These are phyloP conservation scores for Zalerion maritima DNA, from an alignment of 495 filamentous ascomycete genomes.

Conservation along the genomic window DNA sequence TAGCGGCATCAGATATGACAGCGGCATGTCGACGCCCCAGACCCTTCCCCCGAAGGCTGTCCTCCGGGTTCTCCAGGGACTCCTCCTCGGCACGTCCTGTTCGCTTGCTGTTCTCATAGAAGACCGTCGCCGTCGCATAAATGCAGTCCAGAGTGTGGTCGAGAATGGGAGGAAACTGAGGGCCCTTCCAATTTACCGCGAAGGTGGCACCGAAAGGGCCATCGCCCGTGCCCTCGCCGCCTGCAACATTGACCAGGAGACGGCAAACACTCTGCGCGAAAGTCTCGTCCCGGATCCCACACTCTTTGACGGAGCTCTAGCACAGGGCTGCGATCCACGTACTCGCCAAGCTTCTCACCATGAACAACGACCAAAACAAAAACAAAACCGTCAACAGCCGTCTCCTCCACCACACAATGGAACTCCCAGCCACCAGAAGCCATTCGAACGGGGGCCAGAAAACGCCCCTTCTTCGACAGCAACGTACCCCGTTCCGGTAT, in stretches of 20 bases:
- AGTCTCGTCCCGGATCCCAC: no score
- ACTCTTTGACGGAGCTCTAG: no score
- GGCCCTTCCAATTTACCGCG: slow-evolving; percentile 24
- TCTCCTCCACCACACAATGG: no score
- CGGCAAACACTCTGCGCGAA: no score
- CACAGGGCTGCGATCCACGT: no score
- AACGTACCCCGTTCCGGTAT: no score
- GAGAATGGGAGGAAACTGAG: slow-evolving; percentile 33
- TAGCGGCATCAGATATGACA: slow-evolving; percentile 10
- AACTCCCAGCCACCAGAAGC: no score
- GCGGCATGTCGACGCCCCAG: slow-evolving; percentile 26
- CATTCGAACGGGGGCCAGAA: no score
- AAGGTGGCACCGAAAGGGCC: slow-evolving; percentile 16
- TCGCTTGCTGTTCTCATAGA: slow-evolving; percentile 37
- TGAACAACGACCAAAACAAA: no score
- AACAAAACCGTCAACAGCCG: no score
- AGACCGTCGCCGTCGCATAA: slow-evolving; percentile 36
- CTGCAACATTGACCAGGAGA: slow-evolving; percentile 52
- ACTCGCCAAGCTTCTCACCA: no score
- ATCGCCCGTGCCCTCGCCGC: slow-evolving; percentile 52
- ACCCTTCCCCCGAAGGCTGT: slow-evolving; percentile 40
- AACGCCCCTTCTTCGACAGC: no score
- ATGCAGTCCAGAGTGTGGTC: slow-evolving; percentile 25
- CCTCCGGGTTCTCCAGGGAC: slow-evolving; percentile 34
- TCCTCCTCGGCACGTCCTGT: slow-evolving; percentile 38